Evolutionary conservation across 495 filamentous ascomycete species (phyloP), one percentile per base, ranked within the genome.

Genomic region (Entonaema liquescens): DNA sequence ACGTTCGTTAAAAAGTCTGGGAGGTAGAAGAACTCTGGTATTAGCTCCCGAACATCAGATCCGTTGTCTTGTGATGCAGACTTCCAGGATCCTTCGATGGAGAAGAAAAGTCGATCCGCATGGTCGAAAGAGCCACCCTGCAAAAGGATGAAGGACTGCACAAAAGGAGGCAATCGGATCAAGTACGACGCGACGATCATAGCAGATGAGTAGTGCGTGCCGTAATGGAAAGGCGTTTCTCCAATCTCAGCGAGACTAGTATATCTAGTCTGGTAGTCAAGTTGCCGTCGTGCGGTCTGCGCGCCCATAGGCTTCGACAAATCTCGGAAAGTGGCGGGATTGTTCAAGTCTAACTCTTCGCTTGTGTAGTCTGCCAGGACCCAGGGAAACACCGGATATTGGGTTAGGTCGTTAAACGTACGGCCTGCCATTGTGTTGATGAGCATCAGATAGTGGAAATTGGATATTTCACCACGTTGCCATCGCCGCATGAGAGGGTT

Each of bases 341-440:
- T 87, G 50, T 88, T 87, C 35, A 99, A 80, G 72, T 98, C 93
- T 29, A 99, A 83, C 69, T 98, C 93, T n/a, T 97, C 92, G 76
- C 94, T 97, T 4, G 93, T 95, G 78, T 98, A 98, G 76, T 99
- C 94, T 5, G 95, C 93, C 26, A 99, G 79, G 13, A 99, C 90
- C 95, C 95, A 99, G 11, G 95, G 95, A 74, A 99, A 99, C 21
- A 99, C 95, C 0, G 95, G 95, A 74, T 99, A 99, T 69, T 98
- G 96, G 1, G 95, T 99, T 9, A 99, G 82, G 77, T 99, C 95
- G 74, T 99, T 99, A 84, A 99, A 99, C 0, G 95, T 98, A 55
- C 95, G 84, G 31, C 95, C 95, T 19, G 95, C 95, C 85, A 98
- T 93, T 5, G 96, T 98, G 74, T 99, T 99, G 76, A 99, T 88